Conservation (phyloP, 805 yeast genomes). For the Yarrowia divulgata region DNA sequence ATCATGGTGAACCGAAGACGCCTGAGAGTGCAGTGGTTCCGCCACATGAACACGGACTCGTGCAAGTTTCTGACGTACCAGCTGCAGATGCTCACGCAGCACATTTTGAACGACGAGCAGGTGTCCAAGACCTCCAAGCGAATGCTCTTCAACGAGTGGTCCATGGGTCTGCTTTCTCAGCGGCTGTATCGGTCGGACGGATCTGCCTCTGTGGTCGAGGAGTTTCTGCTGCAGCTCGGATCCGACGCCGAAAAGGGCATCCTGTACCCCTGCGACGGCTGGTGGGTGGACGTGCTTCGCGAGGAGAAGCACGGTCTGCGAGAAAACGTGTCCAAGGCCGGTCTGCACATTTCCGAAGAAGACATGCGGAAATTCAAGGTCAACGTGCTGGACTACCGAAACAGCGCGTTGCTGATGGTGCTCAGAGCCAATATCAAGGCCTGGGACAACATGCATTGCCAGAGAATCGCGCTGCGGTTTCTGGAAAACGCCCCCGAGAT, state of each 20-base stretch:
- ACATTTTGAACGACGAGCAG: constrained; percentile 64
- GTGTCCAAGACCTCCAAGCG: constrained; percentile 75
- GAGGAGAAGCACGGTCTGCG: constrained; percentile 8
- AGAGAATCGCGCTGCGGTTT: constrained; percentile 60
- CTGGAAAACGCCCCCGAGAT: constrained; percentile 69
- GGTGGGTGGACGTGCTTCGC: constrained; percentile 43
- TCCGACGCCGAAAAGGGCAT: constrained; percentile 54
- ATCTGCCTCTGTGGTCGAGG: constrained; percentile 49
- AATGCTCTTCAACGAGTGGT: constrained; percentile 78
- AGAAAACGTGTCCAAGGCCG: constrained; percentile 12
- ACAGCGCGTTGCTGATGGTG: constrained; percentile 53
- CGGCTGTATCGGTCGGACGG: constrained; percentile 56
- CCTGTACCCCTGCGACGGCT: constrained; percentile 48
- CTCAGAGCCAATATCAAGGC: constrained; percentile 62
- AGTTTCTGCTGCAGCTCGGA: constrained; percentile 59
- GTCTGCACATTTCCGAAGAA: constrained; percentile 16
- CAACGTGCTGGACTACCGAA: constrained; percentile 66
- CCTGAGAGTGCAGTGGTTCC: constrained; percentile 71
- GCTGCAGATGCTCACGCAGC: constrained; percentile 57
- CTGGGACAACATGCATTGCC: constrained; percentile 75
- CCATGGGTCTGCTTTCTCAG: constrained; percentile 63
- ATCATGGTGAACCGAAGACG: constrained; percentile 60
- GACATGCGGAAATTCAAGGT: constrained; percentile 58
- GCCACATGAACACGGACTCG: constrained; percentile 65
- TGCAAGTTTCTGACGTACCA: constrained; percentile 53